Evolutionary conservation across 441 rosid species (phyloP).

Genomic region (Gossypium gossypioides): DNA sequence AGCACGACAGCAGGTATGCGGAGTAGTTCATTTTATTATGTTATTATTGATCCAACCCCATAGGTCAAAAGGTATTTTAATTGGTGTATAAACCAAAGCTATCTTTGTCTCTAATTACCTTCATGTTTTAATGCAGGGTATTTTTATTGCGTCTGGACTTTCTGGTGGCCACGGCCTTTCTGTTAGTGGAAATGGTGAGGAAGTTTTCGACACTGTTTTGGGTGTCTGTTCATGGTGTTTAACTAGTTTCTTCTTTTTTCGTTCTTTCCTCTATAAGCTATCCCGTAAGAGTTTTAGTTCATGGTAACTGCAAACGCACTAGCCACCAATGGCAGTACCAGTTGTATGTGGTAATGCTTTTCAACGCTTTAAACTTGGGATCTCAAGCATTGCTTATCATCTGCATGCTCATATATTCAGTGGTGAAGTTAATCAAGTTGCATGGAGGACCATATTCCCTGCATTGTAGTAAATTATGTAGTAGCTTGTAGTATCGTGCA

Average conservation of each 20-base stretch:
- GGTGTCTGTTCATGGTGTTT: not conserved
- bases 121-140: conserved; percentile 38
- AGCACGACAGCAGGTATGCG: conserved; percentile 59
- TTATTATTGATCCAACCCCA: not conserved
- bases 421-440: no score
- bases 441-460: not conserved
- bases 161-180: conserved; percentile 41
- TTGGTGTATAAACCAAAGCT: not conserved
- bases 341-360: no score
- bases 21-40: not conserved
- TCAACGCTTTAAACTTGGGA: no score
- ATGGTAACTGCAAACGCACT: no score
- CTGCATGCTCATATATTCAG: no score
- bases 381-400: no score
- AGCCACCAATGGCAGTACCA: no score
- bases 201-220: not conserved
- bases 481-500: not conserved
- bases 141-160: conserved; percentile 34
- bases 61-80: not conserved
- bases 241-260: not conserved
- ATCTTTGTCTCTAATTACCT: not conserved
- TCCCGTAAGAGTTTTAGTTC: no score
- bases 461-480: not conserved
- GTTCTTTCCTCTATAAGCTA: not conserved
- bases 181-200: conserved; percentile 48